These are phyloP conservation scores for Lathyrus sativus DNA, from an alignment of 306 rosid species.

Conservation along the genomic window DNA sequence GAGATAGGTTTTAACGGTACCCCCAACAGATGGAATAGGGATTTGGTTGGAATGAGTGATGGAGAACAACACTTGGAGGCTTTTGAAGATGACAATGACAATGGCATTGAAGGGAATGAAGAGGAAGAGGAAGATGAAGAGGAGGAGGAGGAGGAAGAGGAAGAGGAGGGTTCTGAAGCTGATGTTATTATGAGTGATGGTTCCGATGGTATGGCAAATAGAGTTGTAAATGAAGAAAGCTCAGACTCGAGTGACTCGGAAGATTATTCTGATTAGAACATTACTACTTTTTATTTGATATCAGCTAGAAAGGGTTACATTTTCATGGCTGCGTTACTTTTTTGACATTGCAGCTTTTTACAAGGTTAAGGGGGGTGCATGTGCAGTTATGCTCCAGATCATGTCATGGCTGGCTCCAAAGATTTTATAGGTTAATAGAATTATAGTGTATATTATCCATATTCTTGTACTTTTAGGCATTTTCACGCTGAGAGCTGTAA, in stretches of 20 bases:
- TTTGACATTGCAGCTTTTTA: slow-evolving; percentile 50
- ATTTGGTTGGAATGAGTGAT: slow-evolving; percentile 60
- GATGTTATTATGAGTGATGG: slow-evolving; percentile 68
- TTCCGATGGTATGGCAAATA: slow-evolving; percentile 61
- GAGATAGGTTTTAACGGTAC: slow-evolving; percentile 66
- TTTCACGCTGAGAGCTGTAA: slow-evolving; percentile 29
- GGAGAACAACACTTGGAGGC: slow-evolving; percentile 76
- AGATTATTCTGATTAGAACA: slow-evolving; percentile 68
- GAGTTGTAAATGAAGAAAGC: slow-evolving; percentile 60
- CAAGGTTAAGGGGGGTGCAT: not conserved
- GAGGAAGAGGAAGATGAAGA: slow-evolving; percentile 60
- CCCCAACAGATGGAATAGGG: slow-evolving; percentile 68
- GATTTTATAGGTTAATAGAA: slow-evolving; percentile 27
- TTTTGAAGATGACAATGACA: slow-evolving; percentile 64
- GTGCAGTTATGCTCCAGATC: slow-evolving; percentile 20
- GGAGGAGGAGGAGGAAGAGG: slow-evolving; percentile 69
- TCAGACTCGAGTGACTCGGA: slow-evolving; percentile 73
- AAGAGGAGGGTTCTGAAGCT: slow-evolving; percentile 71
- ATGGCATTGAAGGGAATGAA: slow-evolving; percentile 56
- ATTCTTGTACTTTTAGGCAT: slow-evolving; percentile 38
- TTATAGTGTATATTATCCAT: slow-evolving; percentile 44
- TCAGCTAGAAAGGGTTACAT: slow-evolving; percentile 21
- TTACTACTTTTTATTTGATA: slow-evolving; percentile 9
- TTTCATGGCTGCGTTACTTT: slow-evolving; percentile 48
- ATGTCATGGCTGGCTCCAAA: slow-evolving; percentile 32